These are phyloP conservation scores for Zygoascus sp. DNA, from an alignment of 1,139 yeast genomes.

Conservation along the genomic window DNA sequence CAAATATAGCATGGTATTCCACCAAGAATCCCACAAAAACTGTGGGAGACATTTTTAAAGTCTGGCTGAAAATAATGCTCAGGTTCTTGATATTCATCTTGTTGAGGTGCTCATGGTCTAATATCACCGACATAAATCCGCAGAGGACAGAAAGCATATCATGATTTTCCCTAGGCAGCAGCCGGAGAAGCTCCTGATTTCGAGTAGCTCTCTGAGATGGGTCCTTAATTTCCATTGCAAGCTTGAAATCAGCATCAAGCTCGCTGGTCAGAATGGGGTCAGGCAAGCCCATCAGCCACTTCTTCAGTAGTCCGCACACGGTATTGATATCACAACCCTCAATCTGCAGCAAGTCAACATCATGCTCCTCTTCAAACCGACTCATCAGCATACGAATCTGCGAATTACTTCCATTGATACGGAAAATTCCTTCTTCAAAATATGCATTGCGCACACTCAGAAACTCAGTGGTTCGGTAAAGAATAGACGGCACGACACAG, in stretches of 20 bases:
- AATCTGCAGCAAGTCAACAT: constrained; percentile 56
- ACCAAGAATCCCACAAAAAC: constrained; percentile 58
- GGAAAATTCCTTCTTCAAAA: constrained; percentile 84
- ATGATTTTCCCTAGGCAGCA: constrained; percentile 48
- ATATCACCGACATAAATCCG: constrained; percentile 60
- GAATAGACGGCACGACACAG: constrained; percentile 63
- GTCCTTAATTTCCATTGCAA: constrained; percentile 36
- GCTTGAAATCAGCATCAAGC: constrained; percentile 40
- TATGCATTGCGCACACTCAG: constrained; percentile 65
- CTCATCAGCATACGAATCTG: constrained; percentile 70
- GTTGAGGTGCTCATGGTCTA: constrained; percentile 59
- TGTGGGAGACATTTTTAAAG: constrained; percentile 66
- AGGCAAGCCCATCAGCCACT: constrained; percentile 70
- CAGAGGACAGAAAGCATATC: constrained; percentile 64
- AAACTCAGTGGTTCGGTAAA: constrained; percentile 70
- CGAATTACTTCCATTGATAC: constrained; percentile 86
- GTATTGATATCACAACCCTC: constrained; percentile 62
- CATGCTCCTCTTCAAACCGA: constrained; percentile 53
- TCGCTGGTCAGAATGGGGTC: constrained; percentile 55
- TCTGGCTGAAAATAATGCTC: constrained; percentile 83
- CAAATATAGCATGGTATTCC: constrained; percentile 63
- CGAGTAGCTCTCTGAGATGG: constrained; percentile 32
- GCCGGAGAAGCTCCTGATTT: constrained; percentile 33
- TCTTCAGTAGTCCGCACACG: constrained; percentile 70
- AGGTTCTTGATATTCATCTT: constrained; percentile 78